Percentiles rank a stretch among this genome's conserved stretches.
Evolutionary conservation across 1,284 basidiomycete genomes (phyloP).

Genomic region (Ceratobasidium sp.): DNA sequence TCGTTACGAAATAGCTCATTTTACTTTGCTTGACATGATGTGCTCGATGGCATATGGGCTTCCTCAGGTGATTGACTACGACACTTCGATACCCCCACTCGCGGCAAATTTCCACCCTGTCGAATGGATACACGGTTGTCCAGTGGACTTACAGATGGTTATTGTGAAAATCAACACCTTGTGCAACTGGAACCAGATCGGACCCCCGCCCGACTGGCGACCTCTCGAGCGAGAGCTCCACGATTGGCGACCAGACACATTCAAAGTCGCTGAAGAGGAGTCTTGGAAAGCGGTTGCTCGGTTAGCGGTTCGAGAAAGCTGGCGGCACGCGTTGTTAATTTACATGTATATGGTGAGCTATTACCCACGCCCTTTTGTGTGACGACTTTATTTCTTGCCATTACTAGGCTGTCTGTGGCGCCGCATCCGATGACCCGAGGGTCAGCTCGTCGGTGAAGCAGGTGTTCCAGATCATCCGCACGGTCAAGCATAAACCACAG

Average conservation of each 20-base stretch:
- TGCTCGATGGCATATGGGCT: no score
- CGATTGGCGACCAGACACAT: neutral
- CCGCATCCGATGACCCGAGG: slow-evolving; percentile 15
- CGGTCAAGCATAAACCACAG: neutral
- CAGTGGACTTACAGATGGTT: neutral
- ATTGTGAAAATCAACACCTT: neutral
- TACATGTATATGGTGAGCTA: slow-evolving; percentile 33
- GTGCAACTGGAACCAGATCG: neutral
- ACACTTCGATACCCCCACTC: neutral
- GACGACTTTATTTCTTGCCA: neutral
- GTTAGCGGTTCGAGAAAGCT: slow-evolving; percentile 24
- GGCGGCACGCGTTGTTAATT: slow-evolving; percentile 29
- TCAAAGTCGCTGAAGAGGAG: neutral
- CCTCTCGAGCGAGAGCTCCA: slow-evolving; percentile 3
- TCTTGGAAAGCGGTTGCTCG: slow-evolving; percentile 13
- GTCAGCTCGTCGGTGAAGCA: slow-evolving; percentile 9
- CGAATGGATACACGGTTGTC: slow-evolving; percentile 17
- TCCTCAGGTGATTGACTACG: no score
- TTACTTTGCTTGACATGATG: slow-evolving; percentile 19
- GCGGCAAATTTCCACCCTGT: neutral
- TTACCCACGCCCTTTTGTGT: neutral
- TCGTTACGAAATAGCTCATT: neutral
- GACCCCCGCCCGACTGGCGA: neutral
- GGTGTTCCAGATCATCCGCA: neutral
- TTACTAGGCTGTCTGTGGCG: slow-evolving; percentile 3